A percentile compares a stretch with the other conserved stretches of the same genome.
Evolutionary conservation across 225 moss, liverwort and hornwort species (phyloP).

Genomic region (Takakia lepidozioides): DNA sequence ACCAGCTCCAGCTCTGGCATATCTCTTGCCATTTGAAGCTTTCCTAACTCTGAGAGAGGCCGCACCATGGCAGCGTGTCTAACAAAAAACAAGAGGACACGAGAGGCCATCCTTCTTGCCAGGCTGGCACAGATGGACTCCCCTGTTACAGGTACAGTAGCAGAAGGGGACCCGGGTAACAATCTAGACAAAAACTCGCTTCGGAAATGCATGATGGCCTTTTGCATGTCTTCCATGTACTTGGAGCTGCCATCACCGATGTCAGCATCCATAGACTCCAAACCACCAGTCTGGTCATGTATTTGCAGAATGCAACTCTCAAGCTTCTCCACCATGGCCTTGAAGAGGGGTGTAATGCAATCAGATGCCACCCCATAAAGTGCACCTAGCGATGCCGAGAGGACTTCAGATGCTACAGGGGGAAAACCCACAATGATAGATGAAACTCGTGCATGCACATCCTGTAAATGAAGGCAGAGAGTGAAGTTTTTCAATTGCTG

Average conservation of each 20-base stretch:
- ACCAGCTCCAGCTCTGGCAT: conserved; percentile 96
- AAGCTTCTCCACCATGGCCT: conserved; percentile 88
- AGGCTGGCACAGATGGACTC: conserved; percentile 84
- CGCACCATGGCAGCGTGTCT: conserved; percentile 88
- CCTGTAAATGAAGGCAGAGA: conserved; percentile 80
- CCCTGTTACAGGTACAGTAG: conserved; percentile 51
- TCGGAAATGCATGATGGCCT: conserved; percentile 67
- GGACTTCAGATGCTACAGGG: conserved; percentile 53
- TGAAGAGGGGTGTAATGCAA: conserved; percentile 79
- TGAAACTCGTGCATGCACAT: conserved; percentile 68
- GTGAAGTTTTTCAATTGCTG: conserved; percentile 86
- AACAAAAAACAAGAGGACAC: conserved; percentile 76
- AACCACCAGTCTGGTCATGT: conserved; percentile 77
- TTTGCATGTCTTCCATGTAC: conserved; percentile 91
- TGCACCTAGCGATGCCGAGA: conserved; percentile 76
- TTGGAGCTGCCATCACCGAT: conserved; percentile 73
- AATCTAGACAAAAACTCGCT: conserved; percentile 87
- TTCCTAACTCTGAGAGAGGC: conserved; percentile 84
- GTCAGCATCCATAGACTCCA: conserved; percentile 59
- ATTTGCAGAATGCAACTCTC: conserved; percentile 88
- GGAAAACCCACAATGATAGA: conserved; percentile 63
- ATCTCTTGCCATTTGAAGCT: conserved; percentile 81
- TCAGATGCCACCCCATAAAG: conserved; percentile 80
- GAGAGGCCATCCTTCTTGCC: conserved; percentile 85
- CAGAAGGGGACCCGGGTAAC: conserved; percentile 62